These are phyloP conservation scores for Diaporthe citriasiana DNA, from an alignment of 2,329 filamentous ascomycete species.

Conservation along the genomic window DNA sequence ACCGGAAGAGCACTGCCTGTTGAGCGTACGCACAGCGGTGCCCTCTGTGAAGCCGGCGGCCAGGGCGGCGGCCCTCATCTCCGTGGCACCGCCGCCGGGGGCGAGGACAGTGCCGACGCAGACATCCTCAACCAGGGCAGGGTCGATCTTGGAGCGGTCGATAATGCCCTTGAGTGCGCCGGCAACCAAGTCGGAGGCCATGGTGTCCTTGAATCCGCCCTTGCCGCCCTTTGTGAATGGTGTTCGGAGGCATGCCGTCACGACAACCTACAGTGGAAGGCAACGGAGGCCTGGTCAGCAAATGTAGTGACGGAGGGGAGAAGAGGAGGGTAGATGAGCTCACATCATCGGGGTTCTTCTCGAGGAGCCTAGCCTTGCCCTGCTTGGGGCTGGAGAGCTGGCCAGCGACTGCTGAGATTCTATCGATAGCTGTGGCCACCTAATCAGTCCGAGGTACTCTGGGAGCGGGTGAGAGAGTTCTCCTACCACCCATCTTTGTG, in stretches of 20 bases:
- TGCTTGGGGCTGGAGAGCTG: conserved; percentile 67
- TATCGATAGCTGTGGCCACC: conserved; percentile 63
- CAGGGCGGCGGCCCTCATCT: conserved; percentile 93
- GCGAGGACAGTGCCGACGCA: conserved; percentile 92
- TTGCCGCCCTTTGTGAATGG: conserved; percentile 94
- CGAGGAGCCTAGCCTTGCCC: conserved; percentile 68
- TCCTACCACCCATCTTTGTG: conserved; percentile 46
- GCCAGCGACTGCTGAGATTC: conserved; percentile 72
- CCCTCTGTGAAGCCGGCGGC: conserved; percentile 91
- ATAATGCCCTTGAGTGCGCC: conserved; percentile 87
- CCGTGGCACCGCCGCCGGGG: conserved; percentile 93
- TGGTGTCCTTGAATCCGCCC: conserved; percentile 95
- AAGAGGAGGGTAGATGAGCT: conserved; percentile 44
- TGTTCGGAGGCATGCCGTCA: conserved; percentile 92
- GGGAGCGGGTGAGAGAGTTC: not conserved
- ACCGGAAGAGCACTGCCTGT: conserved; percentile 94
- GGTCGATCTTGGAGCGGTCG: conserved; percentile 89
- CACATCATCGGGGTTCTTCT: conserved; percentile 79
- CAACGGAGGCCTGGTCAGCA: not conserved
- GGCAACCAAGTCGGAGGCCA: conserved; percentile 85
- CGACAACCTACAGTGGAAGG: conserved; percentile 73
- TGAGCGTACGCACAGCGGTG: conserved; percentile 88
- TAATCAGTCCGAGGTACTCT: conserved; percentile 10
- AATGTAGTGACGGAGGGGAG: not conserved
- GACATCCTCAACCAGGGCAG: conserved; percentile 89